Evolutionary conservation across 2,329 filamentous ascomycete species (phyloP), one percentile per base, ranked within the genome.

Genomic region (Alternaria rosae): DNA sequence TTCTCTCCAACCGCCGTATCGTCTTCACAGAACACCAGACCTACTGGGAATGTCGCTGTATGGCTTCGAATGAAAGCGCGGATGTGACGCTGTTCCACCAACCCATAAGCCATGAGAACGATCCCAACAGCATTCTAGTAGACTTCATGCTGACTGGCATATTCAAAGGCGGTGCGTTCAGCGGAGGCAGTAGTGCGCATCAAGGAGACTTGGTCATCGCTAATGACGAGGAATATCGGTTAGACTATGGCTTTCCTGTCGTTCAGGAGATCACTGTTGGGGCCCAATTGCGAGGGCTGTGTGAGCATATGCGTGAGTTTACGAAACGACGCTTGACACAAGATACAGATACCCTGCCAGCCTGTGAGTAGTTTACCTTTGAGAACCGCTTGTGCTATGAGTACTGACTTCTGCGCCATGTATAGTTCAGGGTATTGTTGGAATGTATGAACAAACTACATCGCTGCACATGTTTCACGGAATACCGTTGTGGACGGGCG

Each of bases 251-350:
- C 21, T 67, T 67, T 21, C 57, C 59, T 5, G 23, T 54, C 4
- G 32, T 48, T 3, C 13, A 58, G 4, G 47, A 55, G 13, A 44
- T 45, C 6, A 57, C 54, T 2, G 42, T 67, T n/a, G 25, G 55
- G 21, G 55, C 47, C 4, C 54, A 65, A 26, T 17, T 62, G 8
- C 38, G 59, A 51, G 61, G 62, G 2, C 64, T 67, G 4, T 43
- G 59, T 12, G 61, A 65, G 23, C 64, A 67, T 21, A 67, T 67
- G 23, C 61, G 62, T 21, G 62, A 56, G 12, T 67, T 67, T 30
- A 59, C 62, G 4, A 47, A 42, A 17, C 43, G 64, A 35, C 11
- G 21, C 10, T 54, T 67, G 43, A 55, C 50, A 10, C 17, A 43
- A 11, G 56, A 60, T 17, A 41, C 17, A 21, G 65, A 67, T 38